Conservation (phyloP, 768 basidiomycete species). For the Leccinellum rugosiceps region DNA sequence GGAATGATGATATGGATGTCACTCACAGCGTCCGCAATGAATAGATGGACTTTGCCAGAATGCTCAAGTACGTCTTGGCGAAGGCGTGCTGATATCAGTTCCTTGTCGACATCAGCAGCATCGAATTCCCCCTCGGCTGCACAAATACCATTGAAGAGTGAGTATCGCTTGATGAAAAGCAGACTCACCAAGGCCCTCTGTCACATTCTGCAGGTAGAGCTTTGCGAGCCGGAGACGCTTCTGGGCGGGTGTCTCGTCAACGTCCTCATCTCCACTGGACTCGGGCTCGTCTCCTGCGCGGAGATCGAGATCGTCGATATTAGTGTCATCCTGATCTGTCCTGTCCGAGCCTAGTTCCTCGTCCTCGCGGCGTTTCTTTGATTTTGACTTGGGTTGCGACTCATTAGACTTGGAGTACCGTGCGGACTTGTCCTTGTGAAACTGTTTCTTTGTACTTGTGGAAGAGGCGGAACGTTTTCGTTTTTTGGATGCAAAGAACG, state of each 20-base stretch:
- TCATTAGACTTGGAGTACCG: slow-evolving; percentile 24
- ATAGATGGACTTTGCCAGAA: slow-evolving; percentile 82
- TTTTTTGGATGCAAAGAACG: slow-evolving; percentile 74
- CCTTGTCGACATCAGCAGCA: slow-evolving; percentile 93
- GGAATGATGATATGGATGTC: not conserved
- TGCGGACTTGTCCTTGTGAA: slow-evolving; percentile 5
- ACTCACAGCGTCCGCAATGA: slow-evolving; percentile 70
- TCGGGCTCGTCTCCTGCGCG: slow-evolving; percentile 52
- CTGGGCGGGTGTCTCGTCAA: slow-evolving; percentile 87
- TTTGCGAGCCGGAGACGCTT: slow-evolving; percentile 90
- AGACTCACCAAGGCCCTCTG: slow-evolving; percentile 63
- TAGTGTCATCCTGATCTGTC: slow-evolving; percentile 49
- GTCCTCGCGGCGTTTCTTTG: slow-evolving; percentile 35
- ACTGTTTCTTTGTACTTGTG: slow-evolving; percentile 27
- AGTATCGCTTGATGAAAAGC: not conserved
- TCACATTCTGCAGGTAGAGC: slow-evolving; percentile 83
- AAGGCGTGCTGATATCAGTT: slow-evolving; percentile 84
- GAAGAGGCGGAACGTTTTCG: slow-evolving; percentile 49
- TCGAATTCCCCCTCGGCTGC: slow-evolving; percentile 86
- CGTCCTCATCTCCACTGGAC: slow-evolving; percentile 78
- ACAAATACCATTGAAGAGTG: not conserved
- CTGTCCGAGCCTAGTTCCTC: slow-evolving; percentile 69
- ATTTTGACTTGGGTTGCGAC: slow-evolving; percentile 14
- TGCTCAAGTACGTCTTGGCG: slow-evolving; percentile 91
- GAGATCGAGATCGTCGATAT: slow-evolving; percentile 75